Base-by-base conservation (phyloP, 495 filamentous ascomycete genomes). In the Glonium stellatum region DNA sequence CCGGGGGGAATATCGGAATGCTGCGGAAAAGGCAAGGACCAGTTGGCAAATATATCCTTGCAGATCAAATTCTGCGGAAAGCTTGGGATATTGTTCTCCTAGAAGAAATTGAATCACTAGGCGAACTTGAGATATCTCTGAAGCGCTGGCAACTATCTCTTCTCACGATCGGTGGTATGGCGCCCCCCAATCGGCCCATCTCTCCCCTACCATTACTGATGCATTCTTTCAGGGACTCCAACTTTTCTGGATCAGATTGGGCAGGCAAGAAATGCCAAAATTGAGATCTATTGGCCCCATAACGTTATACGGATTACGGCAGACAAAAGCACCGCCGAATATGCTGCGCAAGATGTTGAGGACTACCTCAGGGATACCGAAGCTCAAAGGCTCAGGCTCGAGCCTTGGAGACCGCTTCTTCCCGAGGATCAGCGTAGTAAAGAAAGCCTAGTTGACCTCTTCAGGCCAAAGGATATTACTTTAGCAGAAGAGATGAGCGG, bases 321-420 rank as follows among this genome's bases (percentile, higher is more conserved):
- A n/a, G 61, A 64, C 48, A 67, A 64, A 42, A 64, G 47, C 58
- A 64, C 46, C 15, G 65, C 65, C 11, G 65, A 67, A 50, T 67
- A 67, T 54, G 65, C 61, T n/a, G 65, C 61, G 19, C 57, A 61
- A 23, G 65, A 67, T 34, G 52, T 67, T 12, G 47, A 61, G 39
- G 11, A 49, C 4, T 0, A 36, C 13, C 56, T 67, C 10, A 34
- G 46, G 37, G 42, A 62, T 0, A 57, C 59, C 34, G 57, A 64
- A 35, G 10, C 15, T 4, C 4, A 50, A 19, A 44, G 10, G 19
- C 54, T 64, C 47, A 19, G 54, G 21, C 23, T 67, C 11, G 25
- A 52, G 18, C 53, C 52, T 6, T 67, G 64, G 64, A 22, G 37
- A 1, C 50, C 41, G 2, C 54, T 59, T n/a, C 19, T 55, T 22